Percentiles rank a stretch among this genome's conserved stretches.
phyloP scores from a whole-genome alignment of 495 filamentous ascomycete species.

The Hypoxylon lenormandii region DNA sequence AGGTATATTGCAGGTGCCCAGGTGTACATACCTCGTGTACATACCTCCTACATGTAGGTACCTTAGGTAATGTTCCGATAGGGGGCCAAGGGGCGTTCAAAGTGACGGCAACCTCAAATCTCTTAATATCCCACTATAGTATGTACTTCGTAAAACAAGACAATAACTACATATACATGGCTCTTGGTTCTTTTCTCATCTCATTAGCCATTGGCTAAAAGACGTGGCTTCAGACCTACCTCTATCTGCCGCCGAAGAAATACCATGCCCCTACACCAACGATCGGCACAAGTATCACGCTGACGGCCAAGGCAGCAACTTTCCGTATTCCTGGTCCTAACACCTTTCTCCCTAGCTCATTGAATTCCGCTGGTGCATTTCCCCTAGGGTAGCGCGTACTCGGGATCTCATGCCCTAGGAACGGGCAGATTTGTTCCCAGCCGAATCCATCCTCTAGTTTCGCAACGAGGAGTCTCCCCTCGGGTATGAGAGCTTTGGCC shows the following conservation, averaged over 20 bases:
- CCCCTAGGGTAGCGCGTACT: conserved; percentile 43
- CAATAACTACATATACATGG: too few species aligned
- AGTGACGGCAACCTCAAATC: too few species aligned
- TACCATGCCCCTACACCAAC: conserved; percentile 20
- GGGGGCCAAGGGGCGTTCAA: too few species aligned
- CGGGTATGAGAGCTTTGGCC: conserved; percentile 23
- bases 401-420: conserved; percentile 49
- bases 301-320: conserved; percentile 10
- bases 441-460: conserved; percentile 46
- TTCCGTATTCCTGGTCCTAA: conserved; percentile 33
- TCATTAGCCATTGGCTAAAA: not conserved
- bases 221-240: not conserved
- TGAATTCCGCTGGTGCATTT: conserved; percentile 47
- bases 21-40: too few species aligned
- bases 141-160: too few species aligned
- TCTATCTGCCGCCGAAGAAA: conserved; percentile 1
- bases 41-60: too few species aligned
- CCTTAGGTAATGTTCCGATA: too few species aligned
- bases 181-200: too few species aligned
- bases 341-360: conserved; percentile 44
- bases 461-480: conserved; percentile 37
- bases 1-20: too few species aligned
- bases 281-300: conserved; percentile 10
- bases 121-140: too few species aligned
- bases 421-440: conserved; percentile 53